These are phyloP conservation scores for Didymella pinodella DNA, from an alignment of 2,329 filamentous ascomycete species.

Conservation along the genomic window DNA sequence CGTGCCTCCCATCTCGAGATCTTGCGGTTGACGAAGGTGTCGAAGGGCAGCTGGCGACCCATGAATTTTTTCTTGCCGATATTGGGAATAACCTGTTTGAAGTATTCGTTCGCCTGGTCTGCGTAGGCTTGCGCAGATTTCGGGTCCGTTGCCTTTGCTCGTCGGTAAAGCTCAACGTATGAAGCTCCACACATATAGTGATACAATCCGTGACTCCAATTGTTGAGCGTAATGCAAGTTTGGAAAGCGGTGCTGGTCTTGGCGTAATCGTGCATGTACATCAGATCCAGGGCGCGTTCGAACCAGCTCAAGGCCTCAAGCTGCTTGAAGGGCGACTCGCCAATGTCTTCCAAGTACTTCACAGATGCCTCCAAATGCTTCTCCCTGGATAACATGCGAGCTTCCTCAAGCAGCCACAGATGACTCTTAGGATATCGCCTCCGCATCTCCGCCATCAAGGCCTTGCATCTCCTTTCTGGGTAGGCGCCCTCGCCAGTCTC, in stretches of 20 bases:
- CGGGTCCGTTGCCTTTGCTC: constrained; percentile 53
- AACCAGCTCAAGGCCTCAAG: constrained; percentile 86
- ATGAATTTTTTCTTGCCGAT: constrained; percentile 90
- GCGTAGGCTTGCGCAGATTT: constrained; percentile 57
- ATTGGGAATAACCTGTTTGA: constrained; percentile 74
- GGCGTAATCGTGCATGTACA: constrained; percentile 81
- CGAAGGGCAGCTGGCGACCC: constrained; percentile 87
- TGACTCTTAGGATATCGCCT: constrained; percentile 79
- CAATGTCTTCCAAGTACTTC: constrained; percentile 66
- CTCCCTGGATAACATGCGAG: constrained; percentile 74
- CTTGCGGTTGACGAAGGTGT: constrained; percentile 84
- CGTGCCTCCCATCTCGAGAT: constrained; percentile 86
- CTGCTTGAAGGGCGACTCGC: constrained; percentile 81
- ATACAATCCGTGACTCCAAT: constrained; percentile 90
- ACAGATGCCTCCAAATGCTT: constrained; percentile 73
- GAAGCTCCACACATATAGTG: constrained; percentile 84
- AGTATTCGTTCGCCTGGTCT: constrained; percentile 68
- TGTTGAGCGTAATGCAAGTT: constrained; percentile 64
- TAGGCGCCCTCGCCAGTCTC: constrained; percentile 68
- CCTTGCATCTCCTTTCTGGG: constrained; percentile 71
- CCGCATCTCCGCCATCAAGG: constrained; percentile 77
- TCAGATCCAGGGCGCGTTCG: constrained; percentile 78
- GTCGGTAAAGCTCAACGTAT: constrained; percentile 82
- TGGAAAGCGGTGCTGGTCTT: constrained; percentile 78
- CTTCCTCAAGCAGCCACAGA: constrained; percentile 89